Evolutionary conservation across 805 yeast species (phyloP).

Genomic region (Candida sakaeoensis): DNA sequence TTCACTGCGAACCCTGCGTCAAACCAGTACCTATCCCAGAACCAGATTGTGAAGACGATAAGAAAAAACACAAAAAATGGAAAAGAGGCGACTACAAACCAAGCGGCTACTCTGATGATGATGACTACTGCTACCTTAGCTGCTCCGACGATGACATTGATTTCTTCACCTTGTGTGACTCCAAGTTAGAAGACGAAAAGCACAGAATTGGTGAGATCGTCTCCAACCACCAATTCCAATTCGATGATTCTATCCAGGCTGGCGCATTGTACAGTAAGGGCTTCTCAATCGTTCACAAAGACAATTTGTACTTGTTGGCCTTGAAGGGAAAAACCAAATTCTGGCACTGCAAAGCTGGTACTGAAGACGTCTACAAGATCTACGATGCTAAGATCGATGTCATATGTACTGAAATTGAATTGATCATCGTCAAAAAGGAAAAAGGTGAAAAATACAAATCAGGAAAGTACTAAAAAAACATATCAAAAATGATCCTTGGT

Average conservation of each 20-base stretch:
- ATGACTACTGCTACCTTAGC: slow-evolving; percentile 14
- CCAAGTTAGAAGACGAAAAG: slow-evolving; percentile 37
- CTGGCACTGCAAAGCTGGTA: not conserved
- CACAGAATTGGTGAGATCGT: slow-evolving; percentile 7
- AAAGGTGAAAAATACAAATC: too few relatives aligned
- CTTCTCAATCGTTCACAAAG: not conserved
- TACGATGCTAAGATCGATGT: not conserved
- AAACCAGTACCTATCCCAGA: not conserved
- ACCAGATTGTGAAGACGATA: not conserved
- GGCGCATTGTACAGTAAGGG: not conserved
- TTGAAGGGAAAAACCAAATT: not conserved
- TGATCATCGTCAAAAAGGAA: not conserved
- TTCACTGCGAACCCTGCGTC: not conserved
- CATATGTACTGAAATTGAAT: not conserved
- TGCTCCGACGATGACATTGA: not conserved
- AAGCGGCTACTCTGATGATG: not conserved
- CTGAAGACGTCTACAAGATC: not conserved
- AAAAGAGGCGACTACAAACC: not conserved
- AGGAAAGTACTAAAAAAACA: too few relatives aligned
- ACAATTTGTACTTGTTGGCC: not conserved
- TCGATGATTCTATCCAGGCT: not conserved
- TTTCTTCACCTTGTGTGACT: slow-evolving; percentile 44
- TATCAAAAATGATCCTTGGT: too few relatives aligned
- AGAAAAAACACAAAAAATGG: not conserved
- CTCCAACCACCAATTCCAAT: slow-evolving; percentile 9